Conservation (phyloP, 2,329 filamentous ascomycete species). For the Fusarium verrucosum region DNA sequence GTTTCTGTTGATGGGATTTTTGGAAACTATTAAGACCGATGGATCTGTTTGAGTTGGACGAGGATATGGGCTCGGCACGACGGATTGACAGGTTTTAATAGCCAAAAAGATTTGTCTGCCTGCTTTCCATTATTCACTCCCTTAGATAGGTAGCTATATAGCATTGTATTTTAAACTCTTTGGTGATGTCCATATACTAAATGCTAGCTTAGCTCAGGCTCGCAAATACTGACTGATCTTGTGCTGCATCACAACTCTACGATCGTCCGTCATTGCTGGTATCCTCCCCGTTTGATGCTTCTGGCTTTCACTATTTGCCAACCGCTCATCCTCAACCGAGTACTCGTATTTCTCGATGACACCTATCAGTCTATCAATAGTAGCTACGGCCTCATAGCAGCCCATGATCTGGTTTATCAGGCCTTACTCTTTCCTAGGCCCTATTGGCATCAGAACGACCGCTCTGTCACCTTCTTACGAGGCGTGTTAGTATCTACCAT, state of each 20-base stretch:
- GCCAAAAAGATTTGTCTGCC: conserved; percentile 39
- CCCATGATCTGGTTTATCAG: conserved; percentile 48
- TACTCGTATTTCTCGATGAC: conserved; percentile 47
- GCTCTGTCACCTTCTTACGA: conserved; percentile 47
- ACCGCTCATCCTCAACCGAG: conserved; percentile 49
- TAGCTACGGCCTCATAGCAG: conserved; percentile 48
- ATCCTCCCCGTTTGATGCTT: conserved; percentile 47
- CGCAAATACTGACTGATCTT: conserved; percentile 42
- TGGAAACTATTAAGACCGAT: conserved; percentile 47
- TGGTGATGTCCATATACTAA: conserved; percentile 36
- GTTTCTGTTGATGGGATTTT: conserved; percentile 51
- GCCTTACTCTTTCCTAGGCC: conserved; percentile 46
- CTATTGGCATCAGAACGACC: conserved; percentile 48
- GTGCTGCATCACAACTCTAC: conserved; percentile 44
- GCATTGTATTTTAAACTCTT: conserved; percentile 8
- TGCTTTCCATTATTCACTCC: not conserved
- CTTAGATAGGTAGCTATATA: conserved; percentile 22
- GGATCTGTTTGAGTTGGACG: conserved; percentile 50
- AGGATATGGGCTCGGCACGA: conserved; percentile 45
- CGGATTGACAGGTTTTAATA: conserved; percentile 46
- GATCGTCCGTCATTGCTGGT: conserved; percentile 45
- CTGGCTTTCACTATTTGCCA: conserved; percentile 52
- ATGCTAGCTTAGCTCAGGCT: conserved; percentile 22
- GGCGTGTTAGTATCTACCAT: conserved; percentile 48
- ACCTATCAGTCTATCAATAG: conserved; percentile 34